Base-by-base conservation (phyloP, 2,329 filamentous ascomycete genomes). In the Colletotrichum simmondsii region DNA sequence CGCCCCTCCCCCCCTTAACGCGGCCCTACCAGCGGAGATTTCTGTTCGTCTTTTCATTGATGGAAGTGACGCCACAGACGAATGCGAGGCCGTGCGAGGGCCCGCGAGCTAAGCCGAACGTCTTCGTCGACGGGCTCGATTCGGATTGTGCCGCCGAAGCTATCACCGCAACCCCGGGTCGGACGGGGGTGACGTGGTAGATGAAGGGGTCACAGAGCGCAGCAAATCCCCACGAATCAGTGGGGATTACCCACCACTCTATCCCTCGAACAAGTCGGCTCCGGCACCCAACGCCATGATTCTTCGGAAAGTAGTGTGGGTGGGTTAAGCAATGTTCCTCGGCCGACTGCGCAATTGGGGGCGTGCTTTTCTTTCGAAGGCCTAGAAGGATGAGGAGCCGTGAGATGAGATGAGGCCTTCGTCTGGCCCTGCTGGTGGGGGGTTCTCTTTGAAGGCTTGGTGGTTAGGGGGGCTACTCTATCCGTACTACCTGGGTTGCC, bases 201-300 rank as follows among this genome's bases (percentile, higher is more conserved):
- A 72, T 72, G 65, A 72, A 72, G 60, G 69, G 70, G 70, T 65
- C 11, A 37, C 53, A 37, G 54, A 64, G 54, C 35, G 60, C 70
- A 60, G 63, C 56, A 65, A 49, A 65, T 32, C 54, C 70, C 70
- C 70, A 72, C 60, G 70, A 68, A 72, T 68, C 65, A 69, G 65
- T 60, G 65, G 65, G 49, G 42, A 32, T 32, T 22, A 32, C 35
- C 70, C 65, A 64, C 70, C 59, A 60, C 60, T 56, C 46, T 49
- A 60, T 72, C n/a, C 65, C 60, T 32, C 24, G 54, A 60, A 60
- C 59, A 65, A 65, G 42, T 61, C 54, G 70, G 59, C 32, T 72
- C 42, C 65, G 59, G 65, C 54, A 65, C 26, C 24, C 14, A 53
- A 49, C 26, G 46, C 65, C 59, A 56, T 46, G 59, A 49, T 22